phyloP scores from a whole-genome alignment of 805 yeast genomes.

The Saturnispora sanitii region DNA sequence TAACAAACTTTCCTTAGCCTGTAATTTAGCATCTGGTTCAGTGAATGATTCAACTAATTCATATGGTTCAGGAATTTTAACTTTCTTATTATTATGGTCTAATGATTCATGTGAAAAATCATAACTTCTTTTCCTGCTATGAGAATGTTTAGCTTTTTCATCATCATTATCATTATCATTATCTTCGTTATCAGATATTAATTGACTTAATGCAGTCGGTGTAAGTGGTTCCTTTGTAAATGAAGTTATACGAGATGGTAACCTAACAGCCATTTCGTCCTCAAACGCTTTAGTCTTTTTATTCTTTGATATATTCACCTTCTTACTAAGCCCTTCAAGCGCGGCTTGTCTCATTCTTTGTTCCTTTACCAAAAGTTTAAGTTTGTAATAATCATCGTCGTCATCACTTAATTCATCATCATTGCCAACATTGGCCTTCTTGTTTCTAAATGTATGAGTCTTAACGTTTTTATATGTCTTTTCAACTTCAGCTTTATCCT shows the following conservation, averaged over 20 bases:
- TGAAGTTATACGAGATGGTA: constrained; percentile 11
- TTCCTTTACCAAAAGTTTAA: constrained; percentile 7
- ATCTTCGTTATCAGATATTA: constrained; percentile 18
- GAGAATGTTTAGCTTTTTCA: constrained; percentile 11
- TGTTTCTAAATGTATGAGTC: constrained; percentile 57
- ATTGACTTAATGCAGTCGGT: constrained; percentile 8
- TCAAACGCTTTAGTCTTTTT: constrained; percentile 13
- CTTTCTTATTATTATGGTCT: constrained; percentile 14
- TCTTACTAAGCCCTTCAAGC: constrained; percentile 30
- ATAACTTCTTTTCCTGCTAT: constrained; percentile 5
- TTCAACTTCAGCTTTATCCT: constrained; percentile 55
- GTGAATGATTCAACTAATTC: constrained; percentile 8
- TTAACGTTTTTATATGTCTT: constrained; percentile 62
- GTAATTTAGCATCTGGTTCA: constrained; percentile 3
- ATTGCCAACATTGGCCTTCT: constrained; percentile 41
- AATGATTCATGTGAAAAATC: constrained; percentile 16
- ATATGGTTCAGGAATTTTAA: constrained; percentile 5
- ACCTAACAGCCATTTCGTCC: constrained; percentile 12
- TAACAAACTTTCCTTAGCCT: constrained; percentile 2
- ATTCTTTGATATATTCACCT: constrained; percentile 5
- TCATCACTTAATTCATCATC: constrained; percentile 65
- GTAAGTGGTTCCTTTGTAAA: constrained; percentile 9
- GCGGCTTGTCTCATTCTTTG: constrained; percentile 30
- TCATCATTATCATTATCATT: constrained; percentile 22
- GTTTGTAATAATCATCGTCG: constrained; percentile 41